These are phyloP conservation scores for Candida orba DNA, from an alignment of 805 yeast genomes.

Conservation along the genomic window DNA sequence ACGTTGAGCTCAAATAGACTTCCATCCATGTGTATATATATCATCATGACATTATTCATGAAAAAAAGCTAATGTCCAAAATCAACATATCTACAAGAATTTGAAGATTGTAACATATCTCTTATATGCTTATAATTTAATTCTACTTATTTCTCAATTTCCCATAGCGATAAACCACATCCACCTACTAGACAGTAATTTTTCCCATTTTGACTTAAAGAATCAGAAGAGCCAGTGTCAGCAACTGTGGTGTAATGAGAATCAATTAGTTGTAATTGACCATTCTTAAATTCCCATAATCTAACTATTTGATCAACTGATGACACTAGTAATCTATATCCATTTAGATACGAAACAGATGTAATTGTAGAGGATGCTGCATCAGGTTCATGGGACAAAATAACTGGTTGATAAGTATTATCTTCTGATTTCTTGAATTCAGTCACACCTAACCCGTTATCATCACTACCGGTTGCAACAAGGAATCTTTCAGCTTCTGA, in stretches of 20 bases:
- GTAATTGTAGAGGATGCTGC: conserved; percentile 92
- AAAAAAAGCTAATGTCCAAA: neutral
- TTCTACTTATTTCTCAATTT: conserved; percentile 12
- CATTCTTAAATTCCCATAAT: conserved; percentile 43
- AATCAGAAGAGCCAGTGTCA: conserved; percentile 75
- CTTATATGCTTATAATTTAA: neutral
- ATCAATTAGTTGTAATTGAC: conserved; percentile 26
- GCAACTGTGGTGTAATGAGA: conserved; percentile 73
- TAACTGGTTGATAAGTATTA: conserved; percentile 18
- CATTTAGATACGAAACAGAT: conserved; percentile 36
- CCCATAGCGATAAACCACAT: conserved; percentile 65
- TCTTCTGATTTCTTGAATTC: conserved; percentile 26
- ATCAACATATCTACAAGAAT: no score
- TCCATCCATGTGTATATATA: neutral
- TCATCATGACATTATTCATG: neutral
- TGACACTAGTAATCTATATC: conserved; percentile 42
- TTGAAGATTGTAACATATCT: no score
- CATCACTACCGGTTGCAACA: conserved; percentile 86
- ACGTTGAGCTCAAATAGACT: neutral
- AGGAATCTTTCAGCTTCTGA: conserved; percentile 16
- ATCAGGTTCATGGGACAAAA: conserved; percentile 30
- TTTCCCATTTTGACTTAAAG: conserved; percentile 23
- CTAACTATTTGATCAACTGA: conserved; percentile 81
- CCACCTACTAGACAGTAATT: conserved; percentile 59
- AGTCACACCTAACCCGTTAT: conserved; percentile 57